Conservation (phyloP, 768 basidiomycete species). For the Boletellus sp. region DNA sequence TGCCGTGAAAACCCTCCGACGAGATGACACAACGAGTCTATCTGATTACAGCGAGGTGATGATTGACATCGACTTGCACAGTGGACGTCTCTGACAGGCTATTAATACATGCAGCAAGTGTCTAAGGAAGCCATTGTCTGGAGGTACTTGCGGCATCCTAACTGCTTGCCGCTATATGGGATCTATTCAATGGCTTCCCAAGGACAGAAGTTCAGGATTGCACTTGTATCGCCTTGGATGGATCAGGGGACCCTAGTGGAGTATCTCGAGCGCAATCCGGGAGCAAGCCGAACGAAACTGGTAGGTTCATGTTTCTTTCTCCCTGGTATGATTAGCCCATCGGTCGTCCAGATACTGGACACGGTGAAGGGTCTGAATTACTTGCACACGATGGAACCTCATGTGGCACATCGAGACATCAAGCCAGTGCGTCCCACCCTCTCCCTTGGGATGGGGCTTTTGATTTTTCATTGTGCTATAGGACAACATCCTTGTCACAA, state of each 20-base stretch:
- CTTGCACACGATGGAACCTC: conserved; percentile 38
- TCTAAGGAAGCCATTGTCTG: conserved; percentile 34
- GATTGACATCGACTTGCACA: neutral
- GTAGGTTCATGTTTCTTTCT: conserved; percentile 22
- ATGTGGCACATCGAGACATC: conserved; percentile 33
- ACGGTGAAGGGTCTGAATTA: conserved; percentile 42
- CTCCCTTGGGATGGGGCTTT: neutral
- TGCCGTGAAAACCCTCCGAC: conserved; percentile 25
- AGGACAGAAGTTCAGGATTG: conserved; percentile 14
- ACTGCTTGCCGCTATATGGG: conserved; percentile 36
- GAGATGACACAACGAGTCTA: neutral
- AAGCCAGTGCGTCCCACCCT: conserved; percentile 25
- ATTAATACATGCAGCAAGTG: conserved; percentile 14
- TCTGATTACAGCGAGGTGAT: conserved; percentile 18
- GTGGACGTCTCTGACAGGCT: neutral
- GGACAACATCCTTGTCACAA: conserved; percentile 48
- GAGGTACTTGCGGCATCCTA: conserved; percentile 32
- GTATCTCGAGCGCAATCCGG: conserved; percentile 27
- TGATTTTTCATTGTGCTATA: conserved; percentile 18
- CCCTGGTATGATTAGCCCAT: neutral
- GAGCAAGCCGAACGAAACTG: conserved; percentile 26
- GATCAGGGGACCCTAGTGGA: conserved; percentile 27
- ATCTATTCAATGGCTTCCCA: conserved; percentile 16
- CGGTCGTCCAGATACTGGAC: conserved; percentile 36
- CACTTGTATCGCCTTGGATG: conserved; percentile 42